phyloP scores from a whole-genome alignment of 2,329 filamentous ascomycete species.

The Biscogniauxia sp. region DNA sequence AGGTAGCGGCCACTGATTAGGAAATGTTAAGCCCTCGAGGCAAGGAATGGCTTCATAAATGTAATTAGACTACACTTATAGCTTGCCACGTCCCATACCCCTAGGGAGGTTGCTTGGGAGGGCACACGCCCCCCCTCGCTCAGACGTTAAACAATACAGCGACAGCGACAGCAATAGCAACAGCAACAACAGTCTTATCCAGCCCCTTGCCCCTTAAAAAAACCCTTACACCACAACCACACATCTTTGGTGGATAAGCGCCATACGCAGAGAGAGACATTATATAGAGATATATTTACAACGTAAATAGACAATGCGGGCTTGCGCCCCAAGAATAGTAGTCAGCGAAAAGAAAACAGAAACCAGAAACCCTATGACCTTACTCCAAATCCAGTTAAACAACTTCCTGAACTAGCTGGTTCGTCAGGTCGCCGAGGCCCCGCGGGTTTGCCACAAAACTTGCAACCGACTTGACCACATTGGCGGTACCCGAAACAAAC shows the following conservation, averaged over 20 bases:
- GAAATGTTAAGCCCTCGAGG: not conserved
- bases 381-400: not conserved
- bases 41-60: not conserved
- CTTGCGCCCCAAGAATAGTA: not conserved
- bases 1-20: not conserved
- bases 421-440: slow-evolving; percentile 14
- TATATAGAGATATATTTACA: not conserved
- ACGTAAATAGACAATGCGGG: not conserved
- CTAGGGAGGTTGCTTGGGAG: too few relatives aligned
- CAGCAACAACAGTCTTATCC: too few relatives aligned
- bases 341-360: not conserved
- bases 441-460: slow-evolving; percentile 19
- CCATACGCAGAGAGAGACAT: not conserved
- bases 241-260: not conserved
- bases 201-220: too few relatives aligned
- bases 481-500: slow-evolving; percentile 18
- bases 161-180: too few relatives aligned
- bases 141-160: too few relatives aligned
- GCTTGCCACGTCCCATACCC: too few relatives aligned
- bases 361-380: not conserved
- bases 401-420: slow-evolving; percentile 15
- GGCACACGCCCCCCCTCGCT: too few relatives aligned
- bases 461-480: slow-evolving; percentile 13
- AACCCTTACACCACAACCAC: not conserved
- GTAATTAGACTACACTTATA: too few relatives aligned